Percentiles rank a stretch among this genome's conserved stretches.
Evolutionary conservation across 306 rosid species (phyloP).

Genomic region (Sicyos baderoa): DNA sequence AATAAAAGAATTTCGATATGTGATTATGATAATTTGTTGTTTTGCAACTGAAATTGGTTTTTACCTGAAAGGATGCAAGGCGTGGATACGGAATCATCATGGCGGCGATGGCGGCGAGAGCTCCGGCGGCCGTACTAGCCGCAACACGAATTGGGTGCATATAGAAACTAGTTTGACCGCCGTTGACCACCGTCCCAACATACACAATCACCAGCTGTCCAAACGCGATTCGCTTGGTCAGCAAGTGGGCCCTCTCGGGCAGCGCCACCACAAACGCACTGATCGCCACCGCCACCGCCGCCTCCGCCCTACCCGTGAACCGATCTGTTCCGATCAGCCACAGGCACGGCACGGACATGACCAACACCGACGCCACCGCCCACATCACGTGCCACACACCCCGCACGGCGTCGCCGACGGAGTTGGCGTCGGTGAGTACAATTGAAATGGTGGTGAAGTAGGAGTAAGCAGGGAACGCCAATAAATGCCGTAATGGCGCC

Average conservation of each 20-base stretch:
- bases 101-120: conserved; percentile 54
- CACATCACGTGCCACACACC: conserved; percentile 45
- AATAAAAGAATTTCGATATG: no score
- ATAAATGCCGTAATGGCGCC: conserved; percentile 20
- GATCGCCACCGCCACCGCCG: conserved; percentile 31
- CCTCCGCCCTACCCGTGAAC: conserved; percentile 25
- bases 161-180: conserved; percentile 28
- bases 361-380: conserved; percentile 37
- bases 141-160: conserved; percentile 49
- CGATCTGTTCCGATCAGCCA: conserved; percentile 41
- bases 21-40: not conserved
- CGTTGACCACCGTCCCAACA: conserved; percentile 46
- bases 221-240: conserved; percentile 56
- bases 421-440: conserved; percentile 46
- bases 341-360: conserved; percentile 30
- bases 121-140: conserved; percentile 54
- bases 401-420: conserved; percentile 56
- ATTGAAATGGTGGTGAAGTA: conserved; percentile 53
- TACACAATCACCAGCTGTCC: conserved; percentile 65
- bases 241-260: conserved; percentile 47
- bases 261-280: conserved; percentile 48
- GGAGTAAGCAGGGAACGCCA: conserved; percentile 49
- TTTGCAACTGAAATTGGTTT: not conserved
- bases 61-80: conserved; percentile 44
- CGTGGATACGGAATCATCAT: conserved; percentile 60